Percentiles rank a stretch among this genome's conserved stretches.
phyloP scores from a whole-genome alignment of 2,329 filamentous ascomycete species.

The Penicillium hesseltinei region DNA sequence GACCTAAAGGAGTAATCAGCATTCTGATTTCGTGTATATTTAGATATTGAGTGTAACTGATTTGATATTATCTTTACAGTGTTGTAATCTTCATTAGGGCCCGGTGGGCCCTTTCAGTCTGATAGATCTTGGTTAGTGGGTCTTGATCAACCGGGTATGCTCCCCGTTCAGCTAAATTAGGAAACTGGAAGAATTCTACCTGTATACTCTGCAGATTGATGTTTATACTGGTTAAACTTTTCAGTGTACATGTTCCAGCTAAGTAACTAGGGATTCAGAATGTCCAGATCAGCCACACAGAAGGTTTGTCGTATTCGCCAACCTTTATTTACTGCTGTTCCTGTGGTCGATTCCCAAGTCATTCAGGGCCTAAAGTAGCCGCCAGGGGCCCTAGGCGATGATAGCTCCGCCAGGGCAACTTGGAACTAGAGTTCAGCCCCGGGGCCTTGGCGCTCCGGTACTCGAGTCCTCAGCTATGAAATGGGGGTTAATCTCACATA shows the following conservation, averaged over 20 bases:
- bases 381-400: no score
- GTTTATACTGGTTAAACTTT: not conserved
- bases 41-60: not conserved
- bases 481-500: not conserved
- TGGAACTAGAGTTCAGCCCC: not conserved
- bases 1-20: not conserved
- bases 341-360: no score
- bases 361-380: not conserved
- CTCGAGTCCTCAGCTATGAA: not conserved
- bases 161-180: not conserved
- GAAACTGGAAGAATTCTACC: not conserved
- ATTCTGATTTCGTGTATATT: not conserved
- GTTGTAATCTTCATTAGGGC: not conserved
- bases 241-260: not conserved
- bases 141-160: not conserved
- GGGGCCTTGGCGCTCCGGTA: not conserved
- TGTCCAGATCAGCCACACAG: no score
- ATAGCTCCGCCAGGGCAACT: no score
- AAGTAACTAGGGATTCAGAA: not conserved
- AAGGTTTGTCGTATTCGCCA: not conserved
- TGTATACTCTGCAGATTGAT: not conserved
- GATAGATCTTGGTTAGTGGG: not conserved
- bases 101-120: not conserved
- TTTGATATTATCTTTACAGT: not conserved
- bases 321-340: not conserved